phyloP scores from a whole-genome alignment of 1,139 yeast genomes.

The Insectozyma bohioensis region DNA sequence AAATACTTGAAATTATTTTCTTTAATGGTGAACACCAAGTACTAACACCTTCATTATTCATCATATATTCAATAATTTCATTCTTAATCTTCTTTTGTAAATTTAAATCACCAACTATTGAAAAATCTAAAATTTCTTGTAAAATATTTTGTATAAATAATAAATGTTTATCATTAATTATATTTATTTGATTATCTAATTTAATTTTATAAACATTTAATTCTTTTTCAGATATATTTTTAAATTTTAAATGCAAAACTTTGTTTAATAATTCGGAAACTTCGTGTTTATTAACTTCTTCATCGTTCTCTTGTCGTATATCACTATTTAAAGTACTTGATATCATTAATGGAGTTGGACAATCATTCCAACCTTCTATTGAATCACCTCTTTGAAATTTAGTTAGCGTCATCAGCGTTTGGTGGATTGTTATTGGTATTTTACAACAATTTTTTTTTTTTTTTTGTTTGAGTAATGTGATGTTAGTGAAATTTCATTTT shows the following conservation, averaged over 20 bases:
- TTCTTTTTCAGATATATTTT: conserved; percentile 32
- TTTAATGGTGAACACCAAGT: conserved; percentile 58
- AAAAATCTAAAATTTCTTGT: conserved; percentile 7
- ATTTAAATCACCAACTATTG: conserved; percentile 6
- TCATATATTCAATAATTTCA: conserved; percentile 43
- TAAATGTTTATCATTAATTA: conserved; percentile 17
- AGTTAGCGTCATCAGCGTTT: conserved; percentile 39
- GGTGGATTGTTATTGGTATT: too few species aligned
- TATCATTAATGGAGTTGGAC: conserved; percentile 23
- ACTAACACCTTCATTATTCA: conserved; percentile 51
- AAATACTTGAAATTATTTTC: conserved; percentile 31
- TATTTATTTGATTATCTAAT: conserved; percentile 20
- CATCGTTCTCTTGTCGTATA: conserved; percentile 8
- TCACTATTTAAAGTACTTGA: conserved; percentile 7
- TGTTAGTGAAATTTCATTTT: too few species aligned
- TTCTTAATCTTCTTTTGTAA: conserved; percentile 6
- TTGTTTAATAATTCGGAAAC: neutral
- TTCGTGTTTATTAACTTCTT: neutral
- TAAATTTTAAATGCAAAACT: neutral
- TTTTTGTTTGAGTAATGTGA: too few species aligned
- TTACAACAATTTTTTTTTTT: too few species aligned
- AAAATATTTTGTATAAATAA: conserved; percentile 19
- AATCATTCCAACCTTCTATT: conserved; percentile 51
- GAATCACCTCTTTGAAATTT: conserved; percentile 40
- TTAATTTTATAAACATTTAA: conserved; percentile 35